A percentile compares a stretch with the other conserved stretches of the same genome.
These are phyloP conservation scores for Xylariomycetidae sp. DNA, from an alignment of 2,329 filamentous ascomycete species.

Conservation along the genomic window DNA sequence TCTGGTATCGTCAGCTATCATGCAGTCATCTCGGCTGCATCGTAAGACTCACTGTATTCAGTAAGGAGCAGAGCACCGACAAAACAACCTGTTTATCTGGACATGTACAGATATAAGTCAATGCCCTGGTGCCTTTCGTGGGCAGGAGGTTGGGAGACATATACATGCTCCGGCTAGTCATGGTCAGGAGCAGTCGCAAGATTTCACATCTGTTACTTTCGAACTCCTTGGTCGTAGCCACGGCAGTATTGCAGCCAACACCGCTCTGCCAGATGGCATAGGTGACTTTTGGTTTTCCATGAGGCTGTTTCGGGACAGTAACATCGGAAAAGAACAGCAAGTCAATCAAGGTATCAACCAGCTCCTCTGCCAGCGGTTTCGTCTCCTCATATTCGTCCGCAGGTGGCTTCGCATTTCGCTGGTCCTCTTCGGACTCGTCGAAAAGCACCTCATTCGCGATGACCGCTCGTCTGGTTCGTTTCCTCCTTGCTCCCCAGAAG, in stretches of 20 bases:
- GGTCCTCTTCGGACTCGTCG: conserved; percentile 63
- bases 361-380: conserved; percentile 85
- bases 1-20: conserved; percentile 42
- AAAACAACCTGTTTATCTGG: conserved; percentile 88
- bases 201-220: conserved; percentile 93
- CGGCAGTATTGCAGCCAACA: conserved; percentile 87
- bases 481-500: conserved; percentile 79
- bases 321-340: conserved; percentile 89
- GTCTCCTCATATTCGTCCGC: conserved; percentile 70
- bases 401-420: conserved; percentile 39
- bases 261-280: conserved; percentile 98
- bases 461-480: conserved; percentile 60
- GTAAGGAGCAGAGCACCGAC: conserved; percentile 82
- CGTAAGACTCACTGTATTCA: conserved; percentile 77
- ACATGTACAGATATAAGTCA: conserved; percentile 86
- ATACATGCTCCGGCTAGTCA: conserved; percentile 92
- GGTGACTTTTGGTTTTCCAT: conserved; percentile 73
- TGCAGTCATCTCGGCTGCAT: background rate
- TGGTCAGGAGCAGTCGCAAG: conserved; percentile 74
- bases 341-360: conserved; percentile 85
- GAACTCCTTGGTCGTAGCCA: conserved; percentile 83
- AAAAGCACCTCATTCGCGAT: conserved; percentile 76
- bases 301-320: conserved; percentile 69
- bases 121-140: conserved; percentile 72
- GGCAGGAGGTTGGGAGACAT: conserved; percentile 76